A percentile compares a stretch with the other conserved stretches of the same genome.
These are phyloP conservation scores for Alternaria infectoria DNA, from an alignment of 2,329 filamentous ascomycete genomes.

Conservation along the genomic window DNA sequence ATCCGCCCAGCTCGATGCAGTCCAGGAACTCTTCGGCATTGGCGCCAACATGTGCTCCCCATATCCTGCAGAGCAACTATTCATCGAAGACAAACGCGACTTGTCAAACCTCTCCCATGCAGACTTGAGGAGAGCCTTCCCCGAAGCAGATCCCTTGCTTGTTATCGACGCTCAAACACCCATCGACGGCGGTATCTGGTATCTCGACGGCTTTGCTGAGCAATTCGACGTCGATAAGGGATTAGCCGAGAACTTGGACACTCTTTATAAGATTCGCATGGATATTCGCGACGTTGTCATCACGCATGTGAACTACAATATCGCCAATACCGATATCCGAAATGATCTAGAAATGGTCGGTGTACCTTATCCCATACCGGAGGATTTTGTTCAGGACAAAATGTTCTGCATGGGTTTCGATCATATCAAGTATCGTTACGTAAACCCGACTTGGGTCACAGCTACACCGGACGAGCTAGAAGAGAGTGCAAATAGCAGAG, in stretches of 20 bases:
- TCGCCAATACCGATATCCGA: not conserved
- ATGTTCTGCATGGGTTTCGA: slow-evolving; percentile 1
- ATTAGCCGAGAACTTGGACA: slow-evolving; percentile 11
- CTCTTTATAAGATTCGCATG: slow-evolving; percentile 16
- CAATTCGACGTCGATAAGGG: slow-evolving; percentile 5
- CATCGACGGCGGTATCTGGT: not conserved
- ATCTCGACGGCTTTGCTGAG: not conserved
- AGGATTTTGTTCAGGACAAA: slow-evolving; percentile 2
- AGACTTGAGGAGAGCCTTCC: not conserved
- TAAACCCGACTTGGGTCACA: slow-evolving; percentile 4
- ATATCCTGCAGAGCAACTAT: not conserved
- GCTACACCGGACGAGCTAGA: slow-evolving; percentile 13
- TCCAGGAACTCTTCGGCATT: slow-evolving; percentile 10
- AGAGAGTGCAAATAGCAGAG: not conserved
- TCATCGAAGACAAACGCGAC: not conserved
- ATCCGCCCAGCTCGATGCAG: slow-evolving; percentile 6
- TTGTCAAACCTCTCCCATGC: not conserved
- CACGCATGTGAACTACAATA: not conserved
- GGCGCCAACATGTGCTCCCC: not conserved
- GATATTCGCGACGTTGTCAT: not conserved
- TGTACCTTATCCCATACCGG: not conserved
- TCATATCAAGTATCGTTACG: slow-evolving; percentile 2
- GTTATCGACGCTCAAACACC: not conserved
- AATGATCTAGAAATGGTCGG: not conserved
- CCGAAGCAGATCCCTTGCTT: not conserved